Evolutionary conservation across 495 filamentous ascomycete species (phyloP).

Genomic region (Penicillium maclennaniae): DNA sequence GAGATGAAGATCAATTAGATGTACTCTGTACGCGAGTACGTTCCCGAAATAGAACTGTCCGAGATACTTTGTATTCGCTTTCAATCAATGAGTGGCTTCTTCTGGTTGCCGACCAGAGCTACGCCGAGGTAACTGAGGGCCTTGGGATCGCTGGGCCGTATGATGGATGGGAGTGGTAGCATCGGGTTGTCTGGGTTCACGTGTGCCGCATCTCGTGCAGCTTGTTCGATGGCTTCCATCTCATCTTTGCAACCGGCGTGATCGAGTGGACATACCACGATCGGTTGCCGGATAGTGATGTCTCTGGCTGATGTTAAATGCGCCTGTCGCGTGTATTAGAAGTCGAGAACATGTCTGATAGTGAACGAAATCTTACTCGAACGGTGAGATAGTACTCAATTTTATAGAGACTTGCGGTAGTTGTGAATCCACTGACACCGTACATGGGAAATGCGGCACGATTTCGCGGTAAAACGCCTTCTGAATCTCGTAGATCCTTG

Average conservation of each 20-base stretch:
- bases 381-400: conserved; percentile 96
- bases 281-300: conserved; percentile 85
- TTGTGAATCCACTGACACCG: conserved; percentile 85
- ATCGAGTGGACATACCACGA: conserved; percentile 93
- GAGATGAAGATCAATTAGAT: neutral
- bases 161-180: conserved; percentile 77
- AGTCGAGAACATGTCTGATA: neutral
- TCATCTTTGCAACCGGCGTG: conserved; percentile 95
- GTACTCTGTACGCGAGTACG: neutral
- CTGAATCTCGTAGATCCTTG: conserved; percentile 81
- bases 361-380: conserved; percentile 59
- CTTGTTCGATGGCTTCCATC: conserved; percentile 95
- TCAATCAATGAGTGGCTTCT: conserved; percentile 89
- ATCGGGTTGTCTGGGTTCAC: conserved; percentile 86
- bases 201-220: conserved; percentile 84
- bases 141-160: conserved; percentile 70
- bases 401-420: conserved; percentile 90
- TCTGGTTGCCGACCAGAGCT: conserved; percentile 77
- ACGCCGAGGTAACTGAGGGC: conserved; percentile 75
- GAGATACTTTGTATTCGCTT: neutral
- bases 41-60: neutral
- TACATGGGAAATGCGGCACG: conserved; percentile 89
- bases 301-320: conserved; percentile 88
- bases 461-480: conserved; percentile 81
- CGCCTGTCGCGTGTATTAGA: conserved; percentile 52